Evolutionary conservation across 768 basidiomycete genomes (phyloP).

Genomic region (Exidia glandulosa): DNA sequence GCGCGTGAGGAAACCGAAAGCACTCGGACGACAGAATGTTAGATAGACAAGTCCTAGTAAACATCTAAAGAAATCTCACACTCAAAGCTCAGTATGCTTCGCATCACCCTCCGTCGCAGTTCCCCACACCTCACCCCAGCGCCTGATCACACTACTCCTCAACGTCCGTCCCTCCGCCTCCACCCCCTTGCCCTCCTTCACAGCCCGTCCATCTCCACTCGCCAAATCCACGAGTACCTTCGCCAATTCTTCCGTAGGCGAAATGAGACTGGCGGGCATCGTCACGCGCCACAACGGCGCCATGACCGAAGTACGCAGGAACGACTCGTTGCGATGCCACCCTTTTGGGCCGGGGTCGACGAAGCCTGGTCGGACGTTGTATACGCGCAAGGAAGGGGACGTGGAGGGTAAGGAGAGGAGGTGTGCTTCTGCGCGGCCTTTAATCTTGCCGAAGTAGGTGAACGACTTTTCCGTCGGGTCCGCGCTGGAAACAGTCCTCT

Average conservation of each 20-base stretch:
- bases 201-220: slow-evolving; percentile 14
- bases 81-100: no score
- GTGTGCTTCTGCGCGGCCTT: slow-evolving; percentile 15
- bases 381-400: slow-evolving; percentile 8
- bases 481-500: slow-evolving; percentile 12
- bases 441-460: slow-evolving; percentile 14
- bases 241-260: slow-evolving; percentile 12
- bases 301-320: not conserved
- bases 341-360: slow-evolving; percentile 1
- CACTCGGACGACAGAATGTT: no score
- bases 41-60: no score
- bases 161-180: slow-evolving; percentile 19
- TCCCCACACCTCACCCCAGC: not conserved
- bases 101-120: no score
- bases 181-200: slow-evolving; percentile 12
- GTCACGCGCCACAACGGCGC: not conserved
- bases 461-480: slow-evolving; percentile 14
- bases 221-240: slow-evolving; percentile 14
- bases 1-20: no score
- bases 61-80: no score
- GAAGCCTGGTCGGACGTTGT: slow-evolving; percentile 14
- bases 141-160: slow-evolving; percentile 3
- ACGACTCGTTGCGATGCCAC: not conserved
- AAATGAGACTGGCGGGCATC: not conserved
- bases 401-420: slow-evolving; percentile 9